Conservation (phyloP, 2,329 filamentous ascomycete species). For the Phyllachora maydis region DNA sequence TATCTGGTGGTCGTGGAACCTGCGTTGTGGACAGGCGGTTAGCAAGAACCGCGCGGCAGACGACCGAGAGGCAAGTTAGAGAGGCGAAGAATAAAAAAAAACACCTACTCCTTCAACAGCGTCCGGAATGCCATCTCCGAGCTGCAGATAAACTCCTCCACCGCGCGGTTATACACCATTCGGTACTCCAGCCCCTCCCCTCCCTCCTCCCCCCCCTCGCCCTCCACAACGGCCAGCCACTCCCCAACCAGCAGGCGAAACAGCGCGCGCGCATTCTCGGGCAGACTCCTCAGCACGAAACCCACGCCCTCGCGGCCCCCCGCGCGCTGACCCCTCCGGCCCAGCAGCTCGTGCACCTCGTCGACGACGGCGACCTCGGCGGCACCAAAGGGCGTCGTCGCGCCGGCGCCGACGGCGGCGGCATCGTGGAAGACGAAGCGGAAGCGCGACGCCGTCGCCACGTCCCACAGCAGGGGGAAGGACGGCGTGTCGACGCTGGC, state of each 20-base stretch:
- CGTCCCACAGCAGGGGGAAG: constrained; percentile 79
- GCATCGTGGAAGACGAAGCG: constrained; percentile 86
- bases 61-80: not conserved
- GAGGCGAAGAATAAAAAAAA: not conserved
- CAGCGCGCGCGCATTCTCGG: constrained; percentile 76
- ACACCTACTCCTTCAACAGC: constrained; percentile 64
- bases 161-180: constrained; percentile 82
- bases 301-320: constrained; percentile 82
- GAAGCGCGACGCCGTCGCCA: constrained; percentile 60
- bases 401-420: too few relatives aligned
- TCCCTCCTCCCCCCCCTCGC: constrained; percentile 21
- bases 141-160: constrained; percentile 91
- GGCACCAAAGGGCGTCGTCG: constrained; percentile 59
- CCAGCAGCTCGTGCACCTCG: constrained; percentile 72
- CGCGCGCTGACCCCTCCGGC: constrained; percentile 56
- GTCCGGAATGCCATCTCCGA: constrained; percentile 93
- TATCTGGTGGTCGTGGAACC: constrained; percentile 95
- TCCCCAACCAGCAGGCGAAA: constrained; percentile 75
- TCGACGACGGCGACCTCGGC: constrained; percentile 71
- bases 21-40: constrained; percentile 15
- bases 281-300: constrained; percentile 76
- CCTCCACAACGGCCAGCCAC: constrained; percentile 51
- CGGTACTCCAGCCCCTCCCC: constrained; percentile 70
- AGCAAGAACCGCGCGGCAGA: constrained; percentile 3
- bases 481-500: constrained; percentile 76